Evolutionary conservation across 148 eudicot species (phyloP).

Genomic region (Camellia sinensis): DNA sequence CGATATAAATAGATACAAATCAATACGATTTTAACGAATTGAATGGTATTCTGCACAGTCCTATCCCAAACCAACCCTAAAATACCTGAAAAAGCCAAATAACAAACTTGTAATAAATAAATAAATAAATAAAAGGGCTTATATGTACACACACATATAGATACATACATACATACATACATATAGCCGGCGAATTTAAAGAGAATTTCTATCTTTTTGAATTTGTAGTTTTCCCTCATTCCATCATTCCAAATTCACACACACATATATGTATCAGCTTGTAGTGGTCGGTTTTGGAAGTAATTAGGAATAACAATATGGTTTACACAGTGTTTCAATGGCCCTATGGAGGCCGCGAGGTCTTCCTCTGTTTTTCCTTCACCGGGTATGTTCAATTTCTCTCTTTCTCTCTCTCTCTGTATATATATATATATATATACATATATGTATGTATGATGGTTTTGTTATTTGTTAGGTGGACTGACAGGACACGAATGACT

Average conservation of each 20-base stretch:
- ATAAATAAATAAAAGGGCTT: no score
- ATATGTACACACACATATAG: no score
- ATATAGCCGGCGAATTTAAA: conserved; percentile 9
- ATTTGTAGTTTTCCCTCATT: not conserved
- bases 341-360: conserved; percentile 35
- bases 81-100: no score
- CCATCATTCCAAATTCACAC: not conserved
- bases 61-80: no score
- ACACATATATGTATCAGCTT: not conserved
- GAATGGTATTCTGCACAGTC: no score
- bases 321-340: conserved; percentile 28
- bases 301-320: conserved; percentile 17
- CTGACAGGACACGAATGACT: conserved; percentile 25
- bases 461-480: conserved; percentile 30
- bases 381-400: conserved; percentile 27
- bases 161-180: not conserved
- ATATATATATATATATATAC: not conserved
- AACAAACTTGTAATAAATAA: no score
- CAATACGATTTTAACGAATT: no score
- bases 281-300: not conserved
- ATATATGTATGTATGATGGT: not conserved
- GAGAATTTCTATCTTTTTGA: not conserved
- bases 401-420: not conserved
- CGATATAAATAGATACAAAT: no score
- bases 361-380: conserved; percentile 25